Evolutionary conservation across 345 rosid genomes (phyloP).

Genomic region (Kernera saxatilis): DNA sequence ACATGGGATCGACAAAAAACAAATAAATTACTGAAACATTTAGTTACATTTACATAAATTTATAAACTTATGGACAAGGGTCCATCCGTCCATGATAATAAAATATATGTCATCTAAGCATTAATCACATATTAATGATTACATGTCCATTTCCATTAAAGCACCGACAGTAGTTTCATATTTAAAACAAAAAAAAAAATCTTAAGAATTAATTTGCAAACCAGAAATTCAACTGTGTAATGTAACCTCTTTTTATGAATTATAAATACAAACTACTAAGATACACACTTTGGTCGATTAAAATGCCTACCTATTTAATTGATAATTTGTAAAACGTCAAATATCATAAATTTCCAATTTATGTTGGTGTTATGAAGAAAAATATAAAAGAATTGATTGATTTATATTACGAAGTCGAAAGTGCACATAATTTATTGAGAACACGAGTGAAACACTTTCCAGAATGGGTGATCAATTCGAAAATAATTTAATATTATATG

Average conservation of each 20-base stretch:
- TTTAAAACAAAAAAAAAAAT: not conserved
- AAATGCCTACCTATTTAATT: too few species aligned
- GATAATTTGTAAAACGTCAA: too few species aligned
- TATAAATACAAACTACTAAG: too few species aligned
- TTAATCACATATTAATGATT: conserved; percentile 30
- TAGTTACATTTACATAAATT: not conserved
- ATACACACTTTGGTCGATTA: too few species aligned
- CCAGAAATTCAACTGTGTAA: not conserved
- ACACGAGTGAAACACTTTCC: too few species aligned
- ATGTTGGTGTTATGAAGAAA: too few species aligned
- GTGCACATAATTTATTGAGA: too few species aligned
- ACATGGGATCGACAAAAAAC: not conserved
- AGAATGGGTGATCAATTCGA: too few species aligned
- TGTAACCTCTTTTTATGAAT: not conserved
- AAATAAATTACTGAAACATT: not conserved
- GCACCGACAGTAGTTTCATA: conserved; percentile 22
- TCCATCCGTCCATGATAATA: conserved; percentile 23
- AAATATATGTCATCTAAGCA: conserved; percentile 9
- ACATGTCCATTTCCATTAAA: conserved; percentile 30
- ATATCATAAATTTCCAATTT: too few species aligned
- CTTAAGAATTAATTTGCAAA: not conserved
- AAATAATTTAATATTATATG: too few species aligned
- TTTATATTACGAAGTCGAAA: too few species aligned
- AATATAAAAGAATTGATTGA: too few species aligned
- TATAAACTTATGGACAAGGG: conserved; percentile 5